Conservation (phyloP, 2,329 filamentous ascomycete genomes). For the Akanthomyces uredinophilus region DNA sequence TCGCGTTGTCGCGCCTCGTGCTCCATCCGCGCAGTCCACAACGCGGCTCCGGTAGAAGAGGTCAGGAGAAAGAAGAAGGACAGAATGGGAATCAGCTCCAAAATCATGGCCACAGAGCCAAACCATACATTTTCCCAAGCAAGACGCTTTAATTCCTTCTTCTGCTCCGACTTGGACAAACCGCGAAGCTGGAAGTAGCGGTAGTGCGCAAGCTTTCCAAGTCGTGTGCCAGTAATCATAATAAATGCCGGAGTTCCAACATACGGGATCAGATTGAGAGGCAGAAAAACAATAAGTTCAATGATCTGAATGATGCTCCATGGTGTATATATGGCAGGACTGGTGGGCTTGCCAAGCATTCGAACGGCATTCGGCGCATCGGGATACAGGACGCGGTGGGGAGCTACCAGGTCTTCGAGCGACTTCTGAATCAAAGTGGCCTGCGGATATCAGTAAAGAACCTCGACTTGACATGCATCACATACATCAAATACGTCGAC, state of each 20-base stretch:
- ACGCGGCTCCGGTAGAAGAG: constrained; percentile 73
- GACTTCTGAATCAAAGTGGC: constrained; percentile 71
- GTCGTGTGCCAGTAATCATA: constrained; percentile 77
- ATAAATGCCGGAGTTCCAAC: constrained; percentile 83
- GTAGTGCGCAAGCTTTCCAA: constrained; percentile 86
- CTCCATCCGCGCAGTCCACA: constrained; percentile 82
- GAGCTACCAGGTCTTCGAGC: constrained; percentile 61
- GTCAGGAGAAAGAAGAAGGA: constrained; percentile 95
- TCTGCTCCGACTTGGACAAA: constrained; percentile 67
- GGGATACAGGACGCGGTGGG: constrained; percentile 58
- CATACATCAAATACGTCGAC: constrained; percentile 81
- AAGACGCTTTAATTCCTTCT: constrained; percentile 60
- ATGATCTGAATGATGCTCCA: constrained; percentile 88
- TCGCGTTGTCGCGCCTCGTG: constrained; percentile 36
- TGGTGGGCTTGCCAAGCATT: constrained; percentile 77
- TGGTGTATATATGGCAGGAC: constrained; percentile 72
- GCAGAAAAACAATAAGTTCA: constrained; percentile 73
- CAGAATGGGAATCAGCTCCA: constrained; percentile 83
- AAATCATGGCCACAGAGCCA: constrained; percentile 73
- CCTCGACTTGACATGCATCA: constrained; percentile 14
- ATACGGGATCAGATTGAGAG: constrained; percentile 82
- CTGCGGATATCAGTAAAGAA: constrained; percentile 27
- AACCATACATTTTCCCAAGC: constrained; percentile 91
- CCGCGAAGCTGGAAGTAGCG: constrained; percentile 80
- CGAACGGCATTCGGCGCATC: constrained; percentile 70